Percentiles rank a stretch among this genome's conserved stretches.
Evolutionary conservation across 2,329 filamentous ascomycete genomes (phyloP).

Genomic region (Talaromyces islandicus): DNA sequence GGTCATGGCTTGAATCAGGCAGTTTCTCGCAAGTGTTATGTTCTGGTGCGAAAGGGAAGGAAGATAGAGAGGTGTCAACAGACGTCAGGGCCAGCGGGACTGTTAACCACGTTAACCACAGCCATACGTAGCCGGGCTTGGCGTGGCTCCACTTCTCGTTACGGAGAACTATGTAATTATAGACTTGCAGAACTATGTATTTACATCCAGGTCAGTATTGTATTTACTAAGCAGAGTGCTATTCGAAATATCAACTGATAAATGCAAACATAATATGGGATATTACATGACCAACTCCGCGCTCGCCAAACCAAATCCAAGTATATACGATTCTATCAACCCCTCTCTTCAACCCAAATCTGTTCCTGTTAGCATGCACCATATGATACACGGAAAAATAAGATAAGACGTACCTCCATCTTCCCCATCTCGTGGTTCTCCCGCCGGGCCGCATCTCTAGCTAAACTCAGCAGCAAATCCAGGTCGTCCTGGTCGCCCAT

Average conservation of each 20-base stretch:
- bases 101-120: no score
- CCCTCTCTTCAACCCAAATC: conserved; percentile 17
- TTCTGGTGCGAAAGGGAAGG: background rate
- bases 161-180: no score
- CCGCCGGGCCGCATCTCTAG: conserved; percentile 62
- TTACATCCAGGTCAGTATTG: background rate
- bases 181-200: background rate
- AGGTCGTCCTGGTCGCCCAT: conserved; percentile 95
- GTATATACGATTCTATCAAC: background rate
- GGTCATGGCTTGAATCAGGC: conserved; percentile 25
- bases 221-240: background rate
- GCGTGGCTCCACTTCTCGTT: no score
- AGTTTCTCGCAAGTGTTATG: background rate
- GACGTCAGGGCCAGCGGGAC: background rate
- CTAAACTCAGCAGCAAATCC: conserved; percentile 73
- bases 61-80: background rate
- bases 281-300: conserved; percentile 7
- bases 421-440: conserved; percentile 80
- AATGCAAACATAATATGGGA: background rate
- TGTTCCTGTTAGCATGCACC: background rate
- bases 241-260: background rate
- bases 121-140: background rate
- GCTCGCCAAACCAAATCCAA: conserved; percentile 1
- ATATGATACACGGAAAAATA: background rate
- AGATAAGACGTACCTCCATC: conserved; percentile 70